phyloP scores from a whole-genome alignment of 495 filamentous ascomycete genomes.

The Penicillium salamii region DNA sequence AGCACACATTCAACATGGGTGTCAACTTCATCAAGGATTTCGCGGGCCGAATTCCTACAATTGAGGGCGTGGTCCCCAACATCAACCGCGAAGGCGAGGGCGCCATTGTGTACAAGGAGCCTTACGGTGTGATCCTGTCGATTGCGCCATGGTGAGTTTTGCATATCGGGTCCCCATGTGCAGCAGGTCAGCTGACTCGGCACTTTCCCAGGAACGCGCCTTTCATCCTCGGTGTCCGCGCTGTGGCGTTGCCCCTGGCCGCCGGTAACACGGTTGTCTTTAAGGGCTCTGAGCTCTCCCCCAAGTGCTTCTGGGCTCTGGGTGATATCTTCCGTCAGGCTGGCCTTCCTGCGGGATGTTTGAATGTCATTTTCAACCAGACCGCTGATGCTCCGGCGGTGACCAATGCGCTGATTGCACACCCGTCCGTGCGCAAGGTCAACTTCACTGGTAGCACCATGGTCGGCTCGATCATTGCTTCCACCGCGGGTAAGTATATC shows the following conservation, averaged over 20 bases:
- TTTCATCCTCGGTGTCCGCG: slow-evolving; percentile 61
- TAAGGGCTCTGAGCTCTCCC: slow-evolving; percentile 75
- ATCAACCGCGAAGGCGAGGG: slow-evolving; percentile 48
- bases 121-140: slow-evolving; percentile 73
- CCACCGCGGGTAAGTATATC: slow-evolving; percentile 50
- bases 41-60: slow-evolving; percentile 57
- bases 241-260: slow-evolving; percentile 73
- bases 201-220: slow-evolving; percentile 55
- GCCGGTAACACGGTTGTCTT: slow-evolving; percentile 75
- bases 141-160: slow-evolving; percentile 76
- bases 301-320: slow-evolving; percentile 71
- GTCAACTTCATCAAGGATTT: slow-evolving; percentile 63
- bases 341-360: slow-evolving; percentile 59
- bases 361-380: slow-evolving; percentile 56
- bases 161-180: slow-evolving; percentile 22
- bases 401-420: slow-evolving; percentile 55
- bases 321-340: slow-evolving; percentile 69
- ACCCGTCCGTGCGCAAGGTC: slow-evolving; percentile 57
- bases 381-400: slow-evolving; percentile 51
- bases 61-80: slow-evolving; percentile 61
- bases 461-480: slow-evolving; percentile 55
- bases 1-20: slow-evolving; percentile 57
- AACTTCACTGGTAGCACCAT: slow-evolving; percentile 61
- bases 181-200: slow-evolving; percentile 1
- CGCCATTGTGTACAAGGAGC: slow-evolving; percentile 71